Evolutionary conservation across 441 rosid species (phyloP), one percentile per base, ranked within the genome.

Genomic region (Arabidopsis lyrata): DNA sequence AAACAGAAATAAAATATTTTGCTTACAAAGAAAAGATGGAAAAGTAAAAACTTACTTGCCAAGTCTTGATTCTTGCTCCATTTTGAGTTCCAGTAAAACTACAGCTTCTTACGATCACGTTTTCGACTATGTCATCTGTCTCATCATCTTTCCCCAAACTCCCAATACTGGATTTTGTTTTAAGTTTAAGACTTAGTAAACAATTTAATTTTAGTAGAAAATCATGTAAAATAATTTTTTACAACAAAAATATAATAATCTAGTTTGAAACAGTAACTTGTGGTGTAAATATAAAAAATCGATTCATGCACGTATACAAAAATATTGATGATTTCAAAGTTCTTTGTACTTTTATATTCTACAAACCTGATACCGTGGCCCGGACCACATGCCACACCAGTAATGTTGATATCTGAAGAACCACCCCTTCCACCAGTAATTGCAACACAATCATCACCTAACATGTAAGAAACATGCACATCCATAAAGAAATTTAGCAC

Each of bases 341-440:
- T 47, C 50, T 7, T 15, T 16, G 22, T 8, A 16, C 11, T 16
- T 47, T 15, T 15, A 22, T 55, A n/a, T 12, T 5, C 14, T 55
- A 6, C 16, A 3, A 54, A 75, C 78, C 78, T 75, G 50, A 75
- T 75, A 5, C 78, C 78, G 14, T 75, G 78, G 60, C 78, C 78
- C 18, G 78, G 78, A 39, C 78, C 78, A 41, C 78, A 75, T 18
- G 73, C 48, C 13, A 75, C 62, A 47, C 52, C 35, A 34, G 68
- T 67, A 27, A 75, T 50, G 16, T 38, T 75, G 24, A 75, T 67
- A 41, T 66, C 52, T 8, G 9, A 24, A 10, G 74, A 35, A 48
- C 74, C 74, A 59, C 32, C 39, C 32, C 1, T 4, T 2, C 52
- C 52, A 47, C 52, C 22, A 47, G 2, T 49, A 12, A 68, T 68